A percentile compares a stretch with the other conserved stretches of the same genome.
Evolutionary conservation across 2,329 filamentous ascomycete species (phyloP).

Genomic region (Exophiala alcalophila): DNA sequence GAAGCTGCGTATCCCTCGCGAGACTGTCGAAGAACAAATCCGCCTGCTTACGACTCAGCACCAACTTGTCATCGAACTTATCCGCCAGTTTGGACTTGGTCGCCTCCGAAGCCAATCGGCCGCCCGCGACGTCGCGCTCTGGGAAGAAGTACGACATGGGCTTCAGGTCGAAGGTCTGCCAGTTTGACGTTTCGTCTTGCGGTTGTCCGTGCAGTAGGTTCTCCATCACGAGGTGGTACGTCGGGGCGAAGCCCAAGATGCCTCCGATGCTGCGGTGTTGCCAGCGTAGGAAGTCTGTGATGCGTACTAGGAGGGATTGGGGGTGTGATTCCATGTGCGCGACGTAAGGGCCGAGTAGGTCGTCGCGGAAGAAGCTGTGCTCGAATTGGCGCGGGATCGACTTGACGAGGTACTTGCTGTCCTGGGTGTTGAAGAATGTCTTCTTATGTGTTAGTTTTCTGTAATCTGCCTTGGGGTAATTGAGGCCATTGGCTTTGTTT

Average conservation of each 20-base stretch:
- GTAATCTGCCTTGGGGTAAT: background rate
- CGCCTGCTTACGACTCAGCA: constrained; percentile 55
- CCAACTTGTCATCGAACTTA: constrained; percentile 64
- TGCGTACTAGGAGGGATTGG: constrained; percentile 64
- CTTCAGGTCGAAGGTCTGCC: constrained; percentile 74
- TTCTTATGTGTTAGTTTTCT: no score
- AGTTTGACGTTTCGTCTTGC: constrained; percentile 50
- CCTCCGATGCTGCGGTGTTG: constrained; percentile 56
- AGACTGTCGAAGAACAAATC: constrained; percentile 56
- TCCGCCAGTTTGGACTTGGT: constrained; percentile 66
- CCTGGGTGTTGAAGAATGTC: constrained; percentile 67
- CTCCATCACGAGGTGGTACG: constrained; percentile 75
- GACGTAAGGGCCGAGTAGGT: constrained; percentile 63
- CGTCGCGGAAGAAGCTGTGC: constrained; percentile 65
- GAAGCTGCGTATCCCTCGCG: constrained; percentile 60
- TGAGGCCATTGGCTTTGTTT: background rate
- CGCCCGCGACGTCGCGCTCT: constrained; percentile 66
- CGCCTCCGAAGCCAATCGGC: constrained; percentile 60
- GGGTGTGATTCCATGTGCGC: constrained; percentile 61
- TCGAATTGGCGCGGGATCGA: constrained; percentile 68
- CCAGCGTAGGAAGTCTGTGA: constrained; percentile 61
- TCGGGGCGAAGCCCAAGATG: constrained; percentile 59
- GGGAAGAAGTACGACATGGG: constrained; percentile 73
- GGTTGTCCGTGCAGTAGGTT: constrained; percentile 66
- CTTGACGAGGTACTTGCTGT: constrained; percentile 68